Percentiles rank a stretch among this genome's conserved stretches.
Conservation (phyloP, 2,329 filamentous ascomycete species). For the Penicillium sp. region DNA sequence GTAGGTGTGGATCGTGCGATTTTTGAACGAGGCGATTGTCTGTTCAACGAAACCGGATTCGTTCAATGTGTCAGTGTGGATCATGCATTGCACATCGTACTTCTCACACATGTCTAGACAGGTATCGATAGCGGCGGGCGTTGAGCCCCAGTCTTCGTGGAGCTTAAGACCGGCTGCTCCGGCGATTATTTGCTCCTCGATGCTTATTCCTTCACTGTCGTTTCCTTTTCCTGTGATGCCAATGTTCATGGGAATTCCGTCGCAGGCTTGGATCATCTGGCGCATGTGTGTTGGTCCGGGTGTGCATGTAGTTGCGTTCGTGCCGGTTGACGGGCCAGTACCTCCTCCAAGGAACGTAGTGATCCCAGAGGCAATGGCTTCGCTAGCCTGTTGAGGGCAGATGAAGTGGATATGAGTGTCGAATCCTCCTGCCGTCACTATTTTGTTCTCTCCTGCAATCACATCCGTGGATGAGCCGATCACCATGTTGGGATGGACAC, state of each 20-base stretch:
- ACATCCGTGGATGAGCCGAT: constrained; percentile 91
- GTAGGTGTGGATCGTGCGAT: constrained; percentile 91
- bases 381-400: constrained; percentile 87
- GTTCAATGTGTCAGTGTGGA: constrained; percentile 95
- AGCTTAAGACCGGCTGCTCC: constrained; percentile 91
- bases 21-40: constrained; percentile 82
- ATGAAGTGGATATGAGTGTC: constrained; percentile 95
- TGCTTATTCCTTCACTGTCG: constrained; percentile 71
- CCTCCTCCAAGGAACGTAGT: constrained; percentile 92
- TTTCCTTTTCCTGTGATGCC: constrained; percentile 95
- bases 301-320: constrained; percentile 91
- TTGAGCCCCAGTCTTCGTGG: constrained; percentile 95
- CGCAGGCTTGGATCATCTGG: constrained; percentile 88
- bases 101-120: constrained; percentile 88
- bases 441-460: constrained; percentile 86
- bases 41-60: constrained; percentile 97
- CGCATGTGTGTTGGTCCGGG: constrained; percentile 82
- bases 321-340: constrained; percentile 89
- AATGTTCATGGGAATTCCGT: constrained; percentile 80
- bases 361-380: constrained; percentile 82
- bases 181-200: constrained; percentile 80
- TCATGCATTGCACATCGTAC: constrained; percentile 88
- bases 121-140: constrained; percentile 86
- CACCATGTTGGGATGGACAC: constrained; percentile 76
- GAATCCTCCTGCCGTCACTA: constrained; percentile 86